These are phyloP conservation scores for Apium graveolens DNA, from an alignment of 129 eudicot species.

Conservation along the genomic window DNA sequence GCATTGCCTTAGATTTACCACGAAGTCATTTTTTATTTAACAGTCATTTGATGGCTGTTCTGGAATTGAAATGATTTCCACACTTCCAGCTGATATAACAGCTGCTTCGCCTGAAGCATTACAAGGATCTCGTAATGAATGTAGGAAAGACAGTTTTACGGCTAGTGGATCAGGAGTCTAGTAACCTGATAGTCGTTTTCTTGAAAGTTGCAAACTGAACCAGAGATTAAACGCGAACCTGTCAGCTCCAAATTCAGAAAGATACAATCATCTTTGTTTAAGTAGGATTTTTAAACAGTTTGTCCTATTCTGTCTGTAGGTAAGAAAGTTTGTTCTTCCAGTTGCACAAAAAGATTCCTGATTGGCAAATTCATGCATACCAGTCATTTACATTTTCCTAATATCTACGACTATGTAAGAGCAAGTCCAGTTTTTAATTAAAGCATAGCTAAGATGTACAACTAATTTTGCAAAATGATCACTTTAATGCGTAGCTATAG, in stretches of 20 bases:
- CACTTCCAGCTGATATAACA: conserved; percentile 89
- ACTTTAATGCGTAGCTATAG: too few species aligned
- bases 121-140: conserved; percentile 82
- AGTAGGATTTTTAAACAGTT: conserved; percentile 54
- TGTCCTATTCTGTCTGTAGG: not conserved
- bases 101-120: conserved; percentile 77
- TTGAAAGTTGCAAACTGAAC: conserved; percentile 65
- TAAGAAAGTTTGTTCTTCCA: not conserved
- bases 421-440: too few species aligned
- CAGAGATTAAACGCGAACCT: conserved; percentile 45
- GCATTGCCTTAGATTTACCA: not conserved
- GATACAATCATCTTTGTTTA: conserved; percentile 69
- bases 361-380: too few species aligned
- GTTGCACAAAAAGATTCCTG: not conserved
- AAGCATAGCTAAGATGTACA: too few species aligned
- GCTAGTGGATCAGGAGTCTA: conserved; percentile 83
- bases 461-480: too few species aligned
- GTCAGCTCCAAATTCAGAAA: conserved; percentile 56
- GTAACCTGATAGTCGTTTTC: conserved; percentile 79
- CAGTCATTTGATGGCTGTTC: conserved; percentile 13
- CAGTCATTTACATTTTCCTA: too few species aligned
- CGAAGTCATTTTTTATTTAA: not conserved
- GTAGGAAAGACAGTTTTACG: conserved; percentile 74
- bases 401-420: too few species aligned
- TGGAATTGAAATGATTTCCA: conserved; percentile 86